Percentiles rank a stretch among this genome's conserved stretches.
Conservation (phyloP, 148 eudicot genomes). For the Nepenthes gracilis region DNA sequence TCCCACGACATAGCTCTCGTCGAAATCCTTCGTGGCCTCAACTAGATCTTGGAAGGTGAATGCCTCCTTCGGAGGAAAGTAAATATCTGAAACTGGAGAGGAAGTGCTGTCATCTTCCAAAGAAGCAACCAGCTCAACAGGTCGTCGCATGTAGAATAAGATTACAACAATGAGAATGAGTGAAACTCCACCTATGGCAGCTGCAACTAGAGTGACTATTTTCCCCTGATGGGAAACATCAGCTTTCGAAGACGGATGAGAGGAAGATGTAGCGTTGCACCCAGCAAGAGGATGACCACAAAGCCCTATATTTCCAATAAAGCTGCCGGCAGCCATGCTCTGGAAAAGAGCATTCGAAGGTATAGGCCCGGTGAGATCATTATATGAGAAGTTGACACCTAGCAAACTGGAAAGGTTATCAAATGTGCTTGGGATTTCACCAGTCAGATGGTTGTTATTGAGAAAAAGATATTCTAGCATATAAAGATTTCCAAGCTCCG, state of each 20-base stretch:
- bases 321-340: conserved; percentile 60
- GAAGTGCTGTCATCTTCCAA: conserved; percentile 30
- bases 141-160: conserved; percentile 50
- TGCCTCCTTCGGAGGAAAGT: conserved; percentile 88
- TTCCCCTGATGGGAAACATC: conserved; percentile 34
- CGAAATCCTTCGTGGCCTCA: conserved; percentile 69
- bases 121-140: conserved; percentile 42
- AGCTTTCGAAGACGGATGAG: conserved; percentile 15
- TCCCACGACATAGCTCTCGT: conserved; percentile 61
- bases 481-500: conserved; percentile 73
- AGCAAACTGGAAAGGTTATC: conserved; percentile 70
- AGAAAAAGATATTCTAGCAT: conserved; percentile 67
- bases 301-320: conserved; percentile 62
- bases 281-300: conserved; percentile 64
- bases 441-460: conserved; percentile 71
- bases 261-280: conserved; percentile 31
- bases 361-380: conserved; percentile 66
- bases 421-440: conserved; percentile 73
- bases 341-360: conserved; percentile 60
- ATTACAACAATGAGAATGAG: conserved; percentile 57
- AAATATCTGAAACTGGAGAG: conserved; percentile 63
- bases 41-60: conserved; percentile 83
- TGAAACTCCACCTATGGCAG: conserved; percentile 66
- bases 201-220: conserved; percentile 43
- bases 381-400: conserved; percentile 76